Evolutionary conservation across 805 yeast species (phyloP).

Genomic region (Monosporozyma yasuniensis): DNA sequence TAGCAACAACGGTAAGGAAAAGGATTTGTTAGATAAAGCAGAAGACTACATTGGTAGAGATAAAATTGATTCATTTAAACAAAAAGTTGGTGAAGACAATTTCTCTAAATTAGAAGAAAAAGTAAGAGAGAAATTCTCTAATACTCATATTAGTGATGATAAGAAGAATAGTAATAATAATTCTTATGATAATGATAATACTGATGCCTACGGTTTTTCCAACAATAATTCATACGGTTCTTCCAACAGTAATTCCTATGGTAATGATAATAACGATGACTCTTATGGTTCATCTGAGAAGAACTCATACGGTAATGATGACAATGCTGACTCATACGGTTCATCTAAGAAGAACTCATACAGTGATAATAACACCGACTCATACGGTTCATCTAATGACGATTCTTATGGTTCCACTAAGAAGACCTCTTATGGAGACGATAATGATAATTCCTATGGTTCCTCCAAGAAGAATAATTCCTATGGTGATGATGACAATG

Average conservation of each 20-base stretch:
- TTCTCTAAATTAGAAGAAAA: slow-evolving; percentile 24
- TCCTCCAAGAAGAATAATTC: slow-evolving; percentile 18
- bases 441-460: slow-evolving; percentile 16
- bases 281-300: slow-evolving; percentile 21
- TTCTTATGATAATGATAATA: slow-evolving; percentile 6
- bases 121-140: slow-evolving; percentile 24
- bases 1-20: slow-evolving; percentile 21
- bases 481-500: slow-evolving; percentile 15
- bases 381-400: too few species aligned
- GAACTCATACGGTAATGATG: slow-evolving; percentile 18
- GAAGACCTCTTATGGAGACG: slow-evolving; percentile 11
- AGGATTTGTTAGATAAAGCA: slow-evolving; percentile 23
- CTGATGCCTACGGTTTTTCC: slow-evolving; percentile 21
- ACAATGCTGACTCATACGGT: slow-evolving; percentile 3
- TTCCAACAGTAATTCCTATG: slow-evolving; percentile 20
- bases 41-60: slow-evolving; percentile 28
- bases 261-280: slow-evolving; percentile 11
- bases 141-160: slow-evolving; percentile 22
- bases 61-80: slow-evolving; percentile 21
- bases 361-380: too few species aligned
- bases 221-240: slow-evolving; percentile 22
- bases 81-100: slow-evolving; percentile 27
- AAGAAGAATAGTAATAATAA: slow-evolving; percentile 10
- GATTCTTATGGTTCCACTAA: too few species aligned
- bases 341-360: slow-evolving; percentile 9